Conservation (phyloP, 164 flowering plant genomes). For the Houttuynia cordata region DNA sequence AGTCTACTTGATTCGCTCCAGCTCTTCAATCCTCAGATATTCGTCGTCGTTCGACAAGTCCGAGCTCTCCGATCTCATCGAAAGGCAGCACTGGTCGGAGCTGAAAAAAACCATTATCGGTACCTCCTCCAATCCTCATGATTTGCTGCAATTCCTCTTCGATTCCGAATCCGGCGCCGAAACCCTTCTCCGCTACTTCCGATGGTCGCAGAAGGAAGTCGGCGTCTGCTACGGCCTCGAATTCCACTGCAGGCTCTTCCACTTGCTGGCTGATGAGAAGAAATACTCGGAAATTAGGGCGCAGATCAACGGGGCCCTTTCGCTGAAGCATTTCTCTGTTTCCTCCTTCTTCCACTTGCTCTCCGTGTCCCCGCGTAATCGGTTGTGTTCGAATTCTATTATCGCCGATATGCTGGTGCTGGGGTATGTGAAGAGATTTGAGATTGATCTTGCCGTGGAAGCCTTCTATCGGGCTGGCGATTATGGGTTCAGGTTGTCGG, state of each 20-base stretch:
- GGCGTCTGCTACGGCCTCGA: constrained; percentile 8
- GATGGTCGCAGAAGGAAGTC: constrained; percentile 19
- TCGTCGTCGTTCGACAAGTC: constrained; percentile 5
- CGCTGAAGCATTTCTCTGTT: constrained; percentile 2
- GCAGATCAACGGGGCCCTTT: constrained; percentile 9
- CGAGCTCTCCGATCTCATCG: constrained; percentile 11
- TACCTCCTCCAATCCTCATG: constrained; percentile 4
- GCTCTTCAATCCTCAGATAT: not conserved
- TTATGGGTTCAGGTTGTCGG: constrained; percentile 17
- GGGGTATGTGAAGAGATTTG: constrained; percentile 12
- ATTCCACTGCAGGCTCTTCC: constrained; percentile 8
- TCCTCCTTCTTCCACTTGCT: constrained; percentile 7
- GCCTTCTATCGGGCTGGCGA: constrained; percentile 21
- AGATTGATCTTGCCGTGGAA: constrained; percentile 13
- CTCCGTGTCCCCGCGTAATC: not conserved
- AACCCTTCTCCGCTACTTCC: constrained; percentile 11
- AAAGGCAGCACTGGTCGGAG: constrained; percentile 15
- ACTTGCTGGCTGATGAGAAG: constrained; percentile 9
- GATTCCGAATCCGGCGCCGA: constrained; percentile 8
- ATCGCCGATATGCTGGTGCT: constrained; percentile 21
- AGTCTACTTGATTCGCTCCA: not conserved
- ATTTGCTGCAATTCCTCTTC: constrained; percentile 11
- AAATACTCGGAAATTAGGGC: constrained; percentile 15
- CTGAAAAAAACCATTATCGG: constrained; percentile 12
- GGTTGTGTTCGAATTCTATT: constrained; percentile 5